Evolutionary conservation across 495 filamentous ascomycete species (phyloP).

Genomic region (Ramalina intermedia): DNA sequence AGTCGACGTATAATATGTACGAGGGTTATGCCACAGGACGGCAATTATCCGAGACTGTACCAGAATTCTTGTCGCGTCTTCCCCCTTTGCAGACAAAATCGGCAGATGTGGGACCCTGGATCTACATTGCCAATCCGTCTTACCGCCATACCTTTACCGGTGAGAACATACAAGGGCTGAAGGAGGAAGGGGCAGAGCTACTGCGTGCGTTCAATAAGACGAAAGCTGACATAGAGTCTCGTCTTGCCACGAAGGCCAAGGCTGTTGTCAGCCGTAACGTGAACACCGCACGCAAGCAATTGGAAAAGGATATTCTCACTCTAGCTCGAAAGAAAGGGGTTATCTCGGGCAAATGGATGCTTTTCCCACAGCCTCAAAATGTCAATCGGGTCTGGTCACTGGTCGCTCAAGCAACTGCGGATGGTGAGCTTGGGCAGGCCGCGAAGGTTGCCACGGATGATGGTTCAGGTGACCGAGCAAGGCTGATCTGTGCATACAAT

Average conservation of each 20-base stretch:
- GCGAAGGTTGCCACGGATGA: slow-evolving; percentile 57
- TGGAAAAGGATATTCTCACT: slow-evolving; percentile 38
- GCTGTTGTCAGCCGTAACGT: slow-evolving; percentile 33
- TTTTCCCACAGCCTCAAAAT: slow-evolving; percentile 44
- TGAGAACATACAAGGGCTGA: slow-evolving; percentile 28
- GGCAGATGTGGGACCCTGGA: slow-evolving; percentile 39
- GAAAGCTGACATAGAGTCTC: slow-evolving; percentile 24
- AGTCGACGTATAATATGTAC: slow-evolving; percentile 30
- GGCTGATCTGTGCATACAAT: slow-evolving; percentile 67
- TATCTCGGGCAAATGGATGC: slow-evolving; percentile 72
- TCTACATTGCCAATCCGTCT: slow-evolving; percentile 47
- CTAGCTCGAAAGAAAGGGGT: slow-evolving; percentile 40
- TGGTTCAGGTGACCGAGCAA: slow-evolving; percentile 18
- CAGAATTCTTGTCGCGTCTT: slow-evolving; percentile 48
- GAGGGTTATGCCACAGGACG: slow-evolving; percentile 25
- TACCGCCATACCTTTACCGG: slow-evolving; percentile 10
- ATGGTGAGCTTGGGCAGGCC: slow-evolving; percentile 47
- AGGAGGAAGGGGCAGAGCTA: slow-evolving; percentile 27
- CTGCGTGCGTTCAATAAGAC: slow-evolving; percentile 28
- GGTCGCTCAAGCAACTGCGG: slow-evolving; percentile 46
- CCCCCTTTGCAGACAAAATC: slow-evolving; percentile 43
- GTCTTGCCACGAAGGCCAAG: slow-evolving; percentile 24
- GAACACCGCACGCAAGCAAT: slow-evolving; percentile 30
- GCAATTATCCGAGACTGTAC: slow-evolving; percentile 44
- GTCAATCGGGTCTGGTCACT: slow-evolving; percentile 49